These are phyloP conservation scores for Paralagenidium karlingii DNA, from an alignment of 352 stramenopile genomes.

Conservation along the genomic window DNA sequence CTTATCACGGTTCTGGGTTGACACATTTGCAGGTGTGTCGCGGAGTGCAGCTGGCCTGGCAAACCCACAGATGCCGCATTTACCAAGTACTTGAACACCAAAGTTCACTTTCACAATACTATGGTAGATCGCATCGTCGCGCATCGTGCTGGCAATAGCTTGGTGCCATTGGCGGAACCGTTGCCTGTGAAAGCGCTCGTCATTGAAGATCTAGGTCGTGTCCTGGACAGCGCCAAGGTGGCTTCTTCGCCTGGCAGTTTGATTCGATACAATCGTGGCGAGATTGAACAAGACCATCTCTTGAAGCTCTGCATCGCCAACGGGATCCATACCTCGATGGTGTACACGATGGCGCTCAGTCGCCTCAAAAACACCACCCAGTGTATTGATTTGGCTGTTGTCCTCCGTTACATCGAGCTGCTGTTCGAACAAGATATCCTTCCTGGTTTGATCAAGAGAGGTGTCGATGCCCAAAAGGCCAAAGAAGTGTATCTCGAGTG, in stretches of 20 bases:
- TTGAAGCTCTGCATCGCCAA: conserved; percentile 89
- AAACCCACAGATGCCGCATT: conserved; percentile 16
- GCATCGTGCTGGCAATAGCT: conserved; percentile 19
- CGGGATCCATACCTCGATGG: conserved; percentile 84
- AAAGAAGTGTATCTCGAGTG: conserved; percentile 68
- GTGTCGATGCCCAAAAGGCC: conserved; percentile 15
- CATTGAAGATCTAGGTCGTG: conserved; percentile 41
- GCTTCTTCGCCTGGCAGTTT: conserved; percentile 29
- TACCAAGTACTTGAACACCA: conserved; percentile 17
- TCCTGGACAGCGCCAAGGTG: conserved; percentile 16
- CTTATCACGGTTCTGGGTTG: conserved; percentile 1
- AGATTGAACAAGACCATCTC: conserved; percentile 72
- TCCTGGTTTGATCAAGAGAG: conserved; percentile 19
- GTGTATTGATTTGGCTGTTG: conserved; percentile 11
- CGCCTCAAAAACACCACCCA: conserved; percentile 20
- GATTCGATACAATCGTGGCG: conserved; percentile 15
- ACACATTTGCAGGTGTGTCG: conserved; percentile 12
- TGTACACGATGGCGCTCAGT: conserved; percentile 57
- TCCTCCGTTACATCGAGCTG: conserved; percentile 70
- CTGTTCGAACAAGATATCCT: conserved; percentile 74
- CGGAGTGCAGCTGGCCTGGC: conserved; percentile 10
- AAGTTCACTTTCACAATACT: conserved; percentile 71
- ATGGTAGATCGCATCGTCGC: conserved; percentile 76
- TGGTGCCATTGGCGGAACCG: conserved; percentile 51
- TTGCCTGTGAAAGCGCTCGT: conserved; percentile 46